phyloP scores from a whole-genome alignment of 352 stramenopile species.

The Globisporangium sylvaticum region DNA sequence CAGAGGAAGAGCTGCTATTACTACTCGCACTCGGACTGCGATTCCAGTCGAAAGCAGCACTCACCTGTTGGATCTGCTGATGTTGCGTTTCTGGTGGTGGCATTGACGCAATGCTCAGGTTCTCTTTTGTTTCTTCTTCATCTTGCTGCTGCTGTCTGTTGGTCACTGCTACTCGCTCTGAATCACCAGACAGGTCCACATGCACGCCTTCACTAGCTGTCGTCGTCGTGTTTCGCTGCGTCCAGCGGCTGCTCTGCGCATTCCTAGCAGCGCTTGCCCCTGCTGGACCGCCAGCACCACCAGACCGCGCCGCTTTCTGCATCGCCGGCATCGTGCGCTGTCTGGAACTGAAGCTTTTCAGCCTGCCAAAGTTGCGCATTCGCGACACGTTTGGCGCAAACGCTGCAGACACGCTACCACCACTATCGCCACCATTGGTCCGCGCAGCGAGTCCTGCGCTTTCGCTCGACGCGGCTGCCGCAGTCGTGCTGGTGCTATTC shows the following conservation, averaged over 20 bases:
- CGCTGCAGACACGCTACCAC: neutral
- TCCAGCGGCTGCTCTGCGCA: neutral
- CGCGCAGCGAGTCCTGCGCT: neutral
- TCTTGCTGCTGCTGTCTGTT: neutral
- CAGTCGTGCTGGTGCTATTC: neutral
- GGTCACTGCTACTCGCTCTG: neutral
- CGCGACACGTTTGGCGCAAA: conserved; percentile 9
- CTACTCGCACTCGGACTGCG: conserved; percentile 2
- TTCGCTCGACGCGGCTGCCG: neutral
- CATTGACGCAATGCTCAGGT: neutral
- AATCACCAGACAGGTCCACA: neutral
- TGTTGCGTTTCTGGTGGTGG: neutral
- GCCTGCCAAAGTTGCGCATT: conserved; percentile 10
- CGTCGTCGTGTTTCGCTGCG: neutral
- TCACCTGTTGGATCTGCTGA: conserved; percentile 5
- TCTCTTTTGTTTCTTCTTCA: conserved; percentile 19
- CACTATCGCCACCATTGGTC: neutral
- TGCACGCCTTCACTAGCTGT: neutral
- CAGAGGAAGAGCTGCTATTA: conserved; percentile 11
- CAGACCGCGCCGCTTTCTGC: neutral
- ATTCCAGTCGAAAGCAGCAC: neutral
- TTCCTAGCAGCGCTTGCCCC: neutral
- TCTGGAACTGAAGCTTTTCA: conserved; percentile 19
- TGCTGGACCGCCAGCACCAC: neutral
- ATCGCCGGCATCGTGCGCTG: neutral